phyloP scores from a whole-genome alignment of 2,329 filamentous ascomycete species.

The Ophiostoma ips region DNA sequence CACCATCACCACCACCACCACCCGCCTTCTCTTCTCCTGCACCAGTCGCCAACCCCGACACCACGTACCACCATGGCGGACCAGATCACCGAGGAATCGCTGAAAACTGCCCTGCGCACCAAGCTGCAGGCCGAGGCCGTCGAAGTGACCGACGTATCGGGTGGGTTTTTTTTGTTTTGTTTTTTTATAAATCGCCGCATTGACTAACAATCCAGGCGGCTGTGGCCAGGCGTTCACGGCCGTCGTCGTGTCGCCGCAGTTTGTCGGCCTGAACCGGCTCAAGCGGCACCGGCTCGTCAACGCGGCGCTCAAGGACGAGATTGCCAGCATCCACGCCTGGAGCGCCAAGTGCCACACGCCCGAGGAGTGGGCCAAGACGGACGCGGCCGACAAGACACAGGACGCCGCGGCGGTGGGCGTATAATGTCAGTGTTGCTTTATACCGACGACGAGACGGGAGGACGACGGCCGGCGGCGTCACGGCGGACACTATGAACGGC shows the following conservation, averaged over 20 bases:
- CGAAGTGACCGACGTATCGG: slow-evolving; percentile 83
- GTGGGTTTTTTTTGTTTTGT: slow-evolving; percentile 31
- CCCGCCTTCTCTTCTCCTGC: not conserved
- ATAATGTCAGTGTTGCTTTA: not conserved
- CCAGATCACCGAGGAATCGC: slow-evolving; percentile 55
- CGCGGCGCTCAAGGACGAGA: slow-evolving; percentile 68
- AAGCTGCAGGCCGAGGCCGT: slow-evolving; percentile 65
- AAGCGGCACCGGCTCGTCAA: slow-evolving; percentile 82
- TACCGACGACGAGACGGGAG: too few relatives aligned
- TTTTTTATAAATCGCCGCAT: too few relatives aligned
- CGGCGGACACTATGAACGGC: too few relatives aligned
- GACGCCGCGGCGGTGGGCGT: slow-evolving; percentile 37
- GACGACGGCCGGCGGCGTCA: not conserved
- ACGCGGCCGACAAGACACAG: slow-evolving; percentile 38
- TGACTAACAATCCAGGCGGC: slow-evolving; percentile 31
- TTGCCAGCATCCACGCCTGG: slow-evolving; percentile 87
- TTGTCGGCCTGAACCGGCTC: slow-evolving; percentile 59
- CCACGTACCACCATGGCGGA: slow-evolving; percentile 31
- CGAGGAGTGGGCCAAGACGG: slow-evolving; percentile 67
- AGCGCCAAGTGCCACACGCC: slow-evolving; percentile 87
- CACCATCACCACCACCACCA: not conserved
- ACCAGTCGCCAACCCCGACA: not conserved
- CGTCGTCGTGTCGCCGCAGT: slow-evolving; percentile 49
- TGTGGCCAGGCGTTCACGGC: slow-evolving; percentile 48
- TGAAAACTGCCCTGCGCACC: slow-evolving; percentile 54